These are phyloP conservation scores for Microsporum audouinii DNA, from an alignment of 2,329 filamentous ascomycete genomes.

Conservation along the genomic window DNA sequence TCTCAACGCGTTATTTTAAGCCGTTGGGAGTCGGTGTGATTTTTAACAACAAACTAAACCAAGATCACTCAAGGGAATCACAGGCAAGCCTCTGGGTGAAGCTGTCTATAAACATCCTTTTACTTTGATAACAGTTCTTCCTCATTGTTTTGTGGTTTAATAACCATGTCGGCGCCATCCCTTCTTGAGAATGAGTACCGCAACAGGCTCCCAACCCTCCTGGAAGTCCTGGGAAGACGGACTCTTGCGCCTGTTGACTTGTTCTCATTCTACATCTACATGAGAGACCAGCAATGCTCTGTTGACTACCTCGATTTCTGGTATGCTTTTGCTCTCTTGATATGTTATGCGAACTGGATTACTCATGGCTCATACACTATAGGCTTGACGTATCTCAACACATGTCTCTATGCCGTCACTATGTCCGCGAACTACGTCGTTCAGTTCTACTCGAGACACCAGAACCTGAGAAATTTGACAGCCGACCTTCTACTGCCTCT, in stretches of 20 bases:
- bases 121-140: neutral
- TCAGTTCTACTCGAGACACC: constrained; percentile 90
- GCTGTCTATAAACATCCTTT: neutral
- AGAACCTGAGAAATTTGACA: constrained; percentile 68
- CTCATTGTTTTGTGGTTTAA: neutral
- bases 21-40: neutral
- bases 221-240: constrained; percentile 85
- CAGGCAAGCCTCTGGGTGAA: neutral
- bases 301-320: constrained; percentile 98
- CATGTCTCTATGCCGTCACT: constrained; percentile 91
- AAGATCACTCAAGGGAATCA: neutral
- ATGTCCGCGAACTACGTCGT: constrained; percentile 85
- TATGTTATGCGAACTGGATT: constrained; percentile 7
- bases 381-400: constrained; percentile 99
- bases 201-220: constrained; percentile 84
- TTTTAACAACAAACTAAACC: neutral
- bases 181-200: constrained; percentile 42
- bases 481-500: constrained; percentile 42
- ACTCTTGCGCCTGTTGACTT: constrained; percentile 94
- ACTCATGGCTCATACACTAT: constrained; percentile 1
- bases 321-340: constrained; percentile 43
- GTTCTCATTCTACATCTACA: constrained; percentile 99
- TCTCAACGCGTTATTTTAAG: neutral
- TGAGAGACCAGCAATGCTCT: constrained; percentile 95
- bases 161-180: constrained; percentile 15